Conservation (phyloP, 2,329 filamentous ascomycete genomes). For the Elsinoe arachidis region DNA sequence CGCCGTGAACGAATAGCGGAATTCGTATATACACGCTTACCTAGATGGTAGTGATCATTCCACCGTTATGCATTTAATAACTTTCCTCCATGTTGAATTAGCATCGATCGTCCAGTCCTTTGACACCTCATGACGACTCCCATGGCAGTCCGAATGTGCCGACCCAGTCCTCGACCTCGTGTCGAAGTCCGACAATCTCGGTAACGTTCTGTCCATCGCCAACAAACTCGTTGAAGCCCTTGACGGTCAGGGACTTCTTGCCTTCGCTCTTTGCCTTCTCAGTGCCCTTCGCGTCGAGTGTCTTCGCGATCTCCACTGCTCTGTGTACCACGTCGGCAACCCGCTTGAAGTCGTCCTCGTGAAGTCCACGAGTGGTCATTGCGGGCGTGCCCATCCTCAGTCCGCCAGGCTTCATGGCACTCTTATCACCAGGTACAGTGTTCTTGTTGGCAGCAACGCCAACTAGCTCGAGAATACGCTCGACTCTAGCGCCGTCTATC, state of each 20-base stretch:
- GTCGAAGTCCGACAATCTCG: conserved; percentile 64
- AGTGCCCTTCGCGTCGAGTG: conserved; percentile 63
- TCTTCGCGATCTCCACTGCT: conserved; percentile 67
- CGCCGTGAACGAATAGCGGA: neutral
- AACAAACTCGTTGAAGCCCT: conserved; percentile 59
- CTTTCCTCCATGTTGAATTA: neutral
- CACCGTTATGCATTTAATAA: neutral
- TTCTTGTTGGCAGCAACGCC: conserved; percentile 99
- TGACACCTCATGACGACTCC: conserved; percentile 32
- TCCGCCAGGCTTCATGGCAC: conserved; percentile 84
- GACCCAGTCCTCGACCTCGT: conserved; percentile 72
- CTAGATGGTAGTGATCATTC: neutral
- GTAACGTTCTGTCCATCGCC: conserved; percentile 58
- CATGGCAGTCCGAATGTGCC: conserved; percentile 65
- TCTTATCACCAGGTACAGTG: conserved; percentile 89
- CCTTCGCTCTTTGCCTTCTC: conserved; percentile 59
- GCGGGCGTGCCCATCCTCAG: conserved; percentile 91
- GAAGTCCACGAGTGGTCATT: conserved; percentile 95
- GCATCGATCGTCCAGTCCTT: neutral
- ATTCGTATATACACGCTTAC: neutral
- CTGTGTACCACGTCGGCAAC: conserved; percentile 19
- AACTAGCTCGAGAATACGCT: conserved; percentile 63
- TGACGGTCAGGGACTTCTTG: conserved; percentile 57
- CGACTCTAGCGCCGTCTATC: conserved; percentile 62
- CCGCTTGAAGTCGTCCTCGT: conserved; percentile 54